phyloP scores from a whole-genome alignment of 495 filamentous ascomycete species.

The Penicillium coffeae region DNA sequence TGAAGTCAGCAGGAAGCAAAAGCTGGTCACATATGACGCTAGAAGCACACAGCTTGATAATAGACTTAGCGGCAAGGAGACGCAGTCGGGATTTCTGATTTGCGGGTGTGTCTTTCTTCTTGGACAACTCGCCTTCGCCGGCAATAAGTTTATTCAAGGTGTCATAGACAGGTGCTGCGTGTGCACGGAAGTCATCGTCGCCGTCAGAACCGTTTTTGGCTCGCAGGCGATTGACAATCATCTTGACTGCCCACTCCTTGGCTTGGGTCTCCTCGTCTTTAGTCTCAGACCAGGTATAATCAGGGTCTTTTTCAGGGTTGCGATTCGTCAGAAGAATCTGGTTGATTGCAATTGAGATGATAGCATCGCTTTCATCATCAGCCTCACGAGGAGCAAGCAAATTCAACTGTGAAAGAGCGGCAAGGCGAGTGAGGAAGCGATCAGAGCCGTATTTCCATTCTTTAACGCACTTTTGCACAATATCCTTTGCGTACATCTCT shows the following conservation, averaged over 20 bases:
- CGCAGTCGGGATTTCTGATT: constrained; percentile 72
- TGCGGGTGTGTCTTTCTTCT: constrained; percentile 67
- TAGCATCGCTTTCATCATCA: constrained; percentile 67
- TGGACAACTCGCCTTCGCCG: constrained; percentile 73
- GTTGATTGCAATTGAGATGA: constrained; percentile 73
- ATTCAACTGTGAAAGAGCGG: constrained; percentile 77
- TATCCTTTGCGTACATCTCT: constrained; percentile 81
- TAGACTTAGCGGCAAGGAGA: constrained; percentile 72
- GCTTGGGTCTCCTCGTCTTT: constrained; percentile 77
- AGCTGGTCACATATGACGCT: constrained; percentile 71
- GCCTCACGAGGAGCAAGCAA: constrained; percentile 70
- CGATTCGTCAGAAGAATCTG: constrained; percentile 70
- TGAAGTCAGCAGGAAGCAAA: constrained; percentile 68
- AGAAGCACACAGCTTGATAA: constrained; percentile 76
- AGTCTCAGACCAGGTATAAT: constrained; percentile 64
- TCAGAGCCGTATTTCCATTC: constrained; percentile 72
- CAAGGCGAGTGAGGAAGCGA: constrained; percentile 79
- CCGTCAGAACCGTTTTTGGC: constrained; percentile 53
- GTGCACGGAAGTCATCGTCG: constrained; percentile 56
- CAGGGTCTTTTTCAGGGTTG: constrained; percentile 41
- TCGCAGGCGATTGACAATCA: constrained; percentile 81
- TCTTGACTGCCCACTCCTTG: constrained; percentile 84
- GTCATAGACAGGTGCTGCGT: constrained; percentile 66
- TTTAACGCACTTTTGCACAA: constrained; percentile 68
- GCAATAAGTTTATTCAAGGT: constrained; percentile 71